These are phyloP conservation scores for Paecilomyces dactylethromorphus DNA, from an alignment of 2,329 filamentous ascomycete genomes.

Conservation along the genomic window DNA sequence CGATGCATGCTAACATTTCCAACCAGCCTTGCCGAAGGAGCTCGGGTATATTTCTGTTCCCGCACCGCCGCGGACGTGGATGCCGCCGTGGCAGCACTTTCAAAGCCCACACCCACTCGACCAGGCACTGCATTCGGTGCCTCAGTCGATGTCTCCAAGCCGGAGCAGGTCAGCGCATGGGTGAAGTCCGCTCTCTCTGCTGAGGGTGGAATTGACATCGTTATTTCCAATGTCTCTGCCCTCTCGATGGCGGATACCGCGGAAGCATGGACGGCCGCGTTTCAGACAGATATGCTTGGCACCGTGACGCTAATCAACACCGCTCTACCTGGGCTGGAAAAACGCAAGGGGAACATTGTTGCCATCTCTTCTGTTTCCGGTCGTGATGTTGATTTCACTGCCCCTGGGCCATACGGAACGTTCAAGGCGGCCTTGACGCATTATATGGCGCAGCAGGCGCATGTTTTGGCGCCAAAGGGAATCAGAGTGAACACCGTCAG, in stretches of 20 bases:
- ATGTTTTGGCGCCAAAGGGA: not conserved
- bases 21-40: not conserved
- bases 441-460: not conserved
- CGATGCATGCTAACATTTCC: not conserved
- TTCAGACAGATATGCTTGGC: not conserved
- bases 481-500: not conserved
- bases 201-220: not conserved
- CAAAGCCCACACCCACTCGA: not conserved
- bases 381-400: not conserved
- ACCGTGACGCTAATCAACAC: not conserved
- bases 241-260: not conserved
- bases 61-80: not conserved
- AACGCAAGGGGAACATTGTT: not conserved
- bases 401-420: not conserved
- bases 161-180: not conserved
- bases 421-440: not conserved
- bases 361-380: not conserved
- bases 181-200: not conserved
- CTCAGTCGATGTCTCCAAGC: not conserved
- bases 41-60: not conserved
- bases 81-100: not conserved
- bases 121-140: not conserved
- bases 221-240: not conserved
- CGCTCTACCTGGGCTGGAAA: not conserved
- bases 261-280: not conserved